Evolutionary conservation across 768 basidiomycete genomes (phyloP), one percentile per base, ranked within the genome.

Genomic region (Agaricus bisporus): DNA sequence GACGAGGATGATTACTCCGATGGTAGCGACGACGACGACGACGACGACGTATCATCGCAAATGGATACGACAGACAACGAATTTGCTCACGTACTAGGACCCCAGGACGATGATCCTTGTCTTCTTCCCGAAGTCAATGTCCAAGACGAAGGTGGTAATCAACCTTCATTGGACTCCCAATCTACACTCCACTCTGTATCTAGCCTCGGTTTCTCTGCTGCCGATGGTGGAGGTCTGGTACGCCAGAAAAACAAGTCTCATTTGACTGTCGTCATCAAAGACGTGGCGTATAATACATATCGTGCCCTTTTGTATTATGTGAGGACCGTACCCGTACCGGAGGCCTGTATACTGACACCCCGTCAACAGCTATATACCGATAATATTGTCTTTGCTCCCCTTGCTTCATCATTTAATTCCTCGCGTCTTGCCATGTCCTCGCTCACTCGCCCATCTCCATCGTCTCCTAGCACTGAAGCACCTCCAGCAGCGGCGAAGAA

Each of bases 321-420:
- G 60, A 68, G 79, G 65, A 9, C 43, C 26, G 22, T 18, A 10
- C 17, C 38, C 11, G 7, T 4, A 15, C 5, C 35, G 38, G 38
- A 29, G 11, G 15, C 5, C 9, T 32, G 37, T 32, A 26, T 11
- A 32, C 15, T 42, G 35, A 44, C 28, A 3, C 29, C 48, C 37
- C 8, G 8, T 32, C 32, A 3, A n/a, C 59, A 91, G 91, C 71
- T 94, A 22, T 95, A 94, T 64, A 94, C 91, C 14, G 89, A 92
- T 61, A 78, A 77, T 25, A 87, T 94, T 58, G 77, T 84, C 26
- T 94, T 94, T 59, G 88, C 92, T 0, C 91, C 91, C 0, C 70
- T 94, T 15, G 82, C 89, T 0, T 94, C 92, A 5, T 78, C 81
- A 29, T 86, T 88, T 53, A 54, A 65, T 58, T 60, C 66, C 14